Evolutionary conservation across 306 rosid species (phyloP), one percentile per base, ranked within the genome.

Genomic region (Oemleria cerasiformis): DNA sequence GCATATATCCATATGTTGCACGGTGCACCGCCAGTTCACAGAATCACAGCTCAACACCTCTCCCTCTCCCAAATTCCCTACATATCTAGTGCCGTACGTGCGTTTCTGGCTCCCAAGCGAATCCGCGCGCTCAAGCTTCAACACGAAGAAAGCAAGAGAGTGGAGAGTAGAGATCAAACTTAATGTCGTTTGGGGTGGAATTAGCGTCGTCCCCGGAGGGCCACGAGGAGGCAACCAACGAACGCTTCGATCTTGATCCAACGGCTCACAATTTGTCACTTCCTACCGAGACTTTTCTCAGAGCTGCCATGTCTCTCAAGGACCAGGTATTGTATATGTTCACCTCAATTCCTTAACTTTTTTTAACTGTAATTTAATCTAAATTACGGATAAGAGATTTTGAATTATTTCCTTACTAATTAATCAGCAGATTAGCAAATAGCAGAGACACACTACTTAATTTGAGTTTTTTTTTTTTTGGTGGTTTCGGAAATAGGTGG

Each of bases 231-330:
- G 81, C 65, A 14, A 78, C 81, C 64, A 80, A 56, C 20, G 86
- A 82, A 15, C 78, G 77, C 45, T 73, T 85, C 0, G 87, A 84
- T 76, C 74, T 64, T 62, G 73, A 81, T 82, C 88, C 70, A 6
- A 66, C 82, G 57, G 67, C 73, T 40, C 39, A 57, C 0, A 78
- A 68, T 38, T 67, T 82, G 63, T 67, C 85, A 20, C 77, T 90
- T 55, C 79, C 91, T 4, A 41, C 2, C 39, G 83, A 87, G 49
- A 71, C 82, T 10, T 75, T 90, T 53, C 84, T 86, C 20, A 73
- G 70, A 39, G 92, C 90, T 0, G 98, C 97, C 2, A 58, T 84
- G 56, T 81, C 96, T 50, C 91, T 92, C 56, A 90, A 92, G 78
- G 91, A 90, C 38, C 87, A 86, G 90, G 97, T 84, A 65, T 12